phyloP scores from a whole-genome alignment of 2,329 filamentous ascomycete species.

The Penicillium sp. region DNA sequence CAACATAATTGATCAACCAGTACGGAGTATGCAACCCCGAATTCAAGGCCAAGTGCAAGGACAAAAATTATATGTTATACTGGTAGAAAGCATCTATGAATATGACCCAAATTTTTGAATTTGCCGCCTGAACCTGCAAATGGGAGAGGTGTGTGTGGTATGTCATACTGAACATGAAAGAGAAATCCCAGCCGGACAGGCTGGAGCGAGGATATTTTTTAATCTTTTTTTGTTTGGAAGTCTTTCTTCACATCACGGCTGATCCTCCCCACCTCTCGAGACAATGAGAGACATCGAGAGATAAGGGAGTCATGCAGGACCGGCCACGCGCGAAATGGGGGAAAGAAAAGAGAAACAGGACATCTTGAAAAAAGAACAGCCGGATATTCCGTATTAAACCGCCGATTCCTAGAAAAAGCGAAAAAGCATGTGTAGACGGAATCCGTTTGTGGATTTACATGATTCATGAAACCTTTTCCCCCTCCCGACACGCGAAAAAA shows the following conservation, averaged over 20 bases:
- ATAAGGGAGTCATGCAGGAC: slow-evolving; percentile 31
- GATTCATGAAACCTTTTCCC: slow-evolving; percentile 43
- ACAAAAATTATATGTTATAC: neutral
- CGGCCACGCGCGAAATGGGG: slow-evolving; percentile 33
- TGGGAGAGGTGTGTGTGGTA: slow-evolving; percentile 38
- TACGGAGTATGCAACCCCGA: too few relatives aligned
- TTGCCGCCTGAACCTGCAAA: slow-evolving; percentile 39
- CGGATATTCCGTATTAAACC: slow-evolving; percentile 40
- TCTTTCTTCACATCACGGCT: slow-evolving; percentile 42
- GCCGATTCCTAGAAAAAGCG: slow-evolving; percentile 37
- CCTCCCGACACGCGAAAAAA: slow-evolving; percentile 34
- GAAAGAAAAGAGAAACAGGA: slow-evolving; percentile 23
- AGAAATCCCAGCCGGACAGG: slow-evolving; percentile 35
- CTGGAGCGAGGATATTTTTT: slow-evolving; percentile 43
- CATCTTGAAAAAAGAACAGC: slow-evolving; percentile 36
- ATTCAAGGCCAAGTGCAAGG: neutral
- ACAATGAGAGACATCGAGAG: slow-evolving; percentile 8
- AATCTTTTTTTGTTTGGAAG: slow-evolving; percentile 40
- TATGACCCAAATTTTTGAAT: slow-evolving; percentile 35
- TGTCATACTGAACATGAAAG: slow-evolving; percentile 44
- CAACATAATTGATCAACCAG: neutral
- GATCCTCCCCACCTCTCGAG: slow-evolving; percentile 27
- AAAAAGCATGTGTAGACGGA: slow-evolving; percentile 37
- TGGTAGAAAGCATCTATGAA: neutral
- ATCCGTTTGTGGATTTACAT: slow-evolving; percentile 47